Conservation (phyloP, 305 asterid genomes). For the Fraxinus floribunda region DNA sequence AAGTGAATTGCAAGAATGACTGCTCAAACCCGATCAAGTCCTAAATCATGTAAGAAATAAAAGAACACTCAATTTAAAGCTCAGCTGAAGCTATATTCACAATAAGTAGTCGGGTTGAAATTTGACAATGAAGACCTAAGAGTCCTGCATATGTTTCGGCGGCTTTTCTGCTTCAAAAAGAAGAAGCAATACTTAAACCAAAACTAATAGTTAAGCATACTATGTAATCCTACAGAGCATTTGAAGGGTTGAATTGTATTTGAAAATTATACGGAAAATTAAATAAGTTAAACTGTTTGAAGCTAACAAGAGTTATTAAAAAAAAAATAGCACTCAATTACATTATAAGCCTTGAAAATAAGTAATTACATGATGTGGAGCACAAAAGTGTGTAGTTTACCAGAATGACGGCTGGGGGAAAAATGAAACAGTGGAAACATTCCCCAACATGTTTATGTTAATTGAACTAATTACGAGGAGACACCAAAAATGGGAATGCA, state of each 20-base stretch:
- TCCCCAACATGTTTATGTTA: conserved; percentile 62
- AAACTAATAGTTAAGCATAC: background rate
- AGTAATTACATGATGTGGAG: too few relatives aligned
- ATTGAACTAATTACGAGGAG: conserved; percentile 56
- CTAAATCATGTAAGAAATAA: conserved; percentile 30
- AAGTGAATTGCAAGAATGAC: background rate
- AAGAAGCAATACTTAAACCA: background rate
- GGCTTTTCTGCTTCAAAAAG: background rate
- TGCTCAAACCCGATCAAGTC: conserved; percentile 33
- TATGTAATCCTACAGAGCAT: background rate
- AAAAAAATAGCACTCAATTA: too few relatives aligned
- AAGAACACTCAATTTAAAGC: conserved; percentile 31
- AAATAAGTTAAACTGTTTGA: background rate
- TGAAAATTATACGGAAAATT: background rate
- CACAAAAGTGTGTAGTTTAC: too few relatives aligned
- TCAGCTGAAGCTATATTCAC: conserved; percentile 17
- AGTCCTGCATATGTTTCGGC: background rate
- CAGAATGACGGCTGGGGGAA: conserved; percentile 67
- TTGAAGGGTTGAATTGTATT: background rate
- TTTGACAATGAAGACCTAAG: background rate
- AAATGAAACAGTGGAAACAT: conserved; percentile 62
- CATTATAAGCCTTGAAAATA: too few relatives aligned
- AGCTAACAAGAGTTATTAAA: background rate
- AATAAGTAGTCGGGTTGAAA: background rate
- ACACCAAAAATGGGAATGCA: conserved; percentile 41